phyloP scores from a whole-genome alignment of 2,329 filamentous ascomycete species.

The Claviceps purpurea region DNA sequence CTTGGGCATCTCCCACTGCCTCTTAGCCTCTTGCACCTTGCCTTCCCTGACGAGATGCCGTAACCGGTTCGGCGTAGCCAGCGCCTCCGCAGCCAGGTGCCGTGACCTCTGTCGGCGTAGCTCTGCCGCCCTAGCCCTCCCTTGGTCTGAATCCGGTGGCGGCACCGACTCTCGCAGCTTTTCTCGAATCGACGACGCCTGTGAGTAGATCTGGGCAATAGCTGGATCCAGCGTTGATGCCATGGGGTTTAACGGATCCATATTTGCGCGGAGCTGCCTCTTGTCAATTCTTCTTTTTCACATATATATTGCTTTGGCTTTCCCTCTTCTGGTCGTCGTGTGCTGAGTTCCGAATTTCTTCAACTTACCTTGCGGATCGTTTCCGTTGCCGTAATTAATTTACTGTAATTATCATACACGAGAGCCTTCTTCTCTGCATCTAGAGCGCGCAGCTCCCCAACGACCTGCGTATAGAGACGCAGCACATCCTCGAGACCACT shows the following conservation, averaged over 20 bases:
- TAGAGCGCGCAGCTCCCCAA: conserved; percentile 74
- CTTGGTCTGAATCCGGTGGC: conserved; percentile 28
- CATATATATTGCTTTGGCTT: background rate
- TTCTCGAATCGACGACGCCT: conserved; percentile 41
- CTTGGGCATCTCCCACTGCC: conserved; percentile 41
- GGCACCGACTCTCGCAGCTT: conserved; percentile 34
- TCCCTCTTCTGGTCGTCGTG: background rate
- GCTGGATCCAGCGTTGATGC: conserved; percentile 60
- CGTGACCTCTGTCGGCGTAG: conserved; percentile 27
- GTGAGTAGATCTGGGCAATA: conserved; percentile 59
- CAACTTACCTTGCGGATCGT: conserved; percentile 65
- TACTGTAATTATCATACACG: conserved; percentile 97
- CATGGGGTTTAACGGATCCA: conserved; percentile 66
- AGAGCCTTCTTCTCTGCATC: conserved; percentile 94
- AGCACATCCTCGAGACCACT: conserved; percentile 56
- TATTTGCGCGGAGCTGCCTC: conserved; percentile 61
- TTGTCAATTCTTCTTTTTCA: background rate
- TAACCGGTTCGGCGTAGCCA: conserved; percentile 48
- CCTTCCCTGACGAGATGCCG: conserved; percentile 45
- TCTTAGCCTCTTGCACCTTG: conserved; percentile 44
- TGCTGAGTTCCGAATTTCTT: background rate
- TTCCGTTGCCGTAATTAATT: conserved; percentile 90
- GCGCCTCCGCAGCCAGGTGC: conserved; percentile 47
- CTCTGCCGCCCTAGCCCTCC: conserved; percentile 20
- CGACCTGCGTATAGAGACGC: conserved; percentile 53